Percentiles rank a stretch among this genome's conserved stretches.
Evolutionary conservation across 2,329 filamentous ascomycete species (phyloP).

Genomic region (Xylaria sp.): DNA sequence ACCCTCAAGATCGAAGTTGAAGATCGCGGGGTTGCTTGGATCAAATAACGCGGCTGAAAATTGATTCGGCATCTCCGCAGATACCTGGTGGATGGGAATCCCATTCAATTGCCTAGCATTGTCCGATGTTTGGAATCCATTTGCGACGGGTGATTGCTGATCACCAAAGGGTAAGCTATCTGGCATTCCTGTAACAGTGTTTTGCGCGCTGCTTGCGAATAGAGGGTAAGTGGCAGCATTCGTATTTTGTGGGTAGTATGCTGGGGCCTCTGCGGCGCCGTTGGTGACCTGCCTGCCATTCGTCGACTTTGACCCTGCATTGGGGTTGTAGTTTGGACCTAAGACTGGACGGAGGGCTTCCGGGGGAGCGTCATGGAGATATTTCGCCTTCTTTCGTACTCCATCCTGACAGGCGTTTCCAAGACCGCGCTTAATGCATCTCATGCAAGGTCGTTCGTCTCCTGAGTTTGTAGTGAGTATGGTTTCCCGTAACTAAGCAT

Average conservation of each 20-base stretch:
- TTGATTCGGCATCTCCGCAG: conserved; percentile 56
- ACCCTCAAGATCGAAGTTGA: conserved; percentile 95
- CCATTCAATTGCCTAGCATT: conserved; percentile 59
- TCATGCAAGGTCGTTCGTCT: conserved; percentile 91
- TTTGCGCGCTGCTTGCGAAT: conserved; percentile 58
- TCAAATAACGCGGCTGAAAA: conserved; percentile 78
- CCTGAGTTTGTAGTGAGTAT: conserved; percentile 62
- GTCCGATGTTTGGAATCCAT: conserved; percentile 70
- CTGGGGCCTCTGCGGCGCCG: conserved; percentile 57
- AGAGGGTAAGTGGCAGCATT: conserved; percentile 60
- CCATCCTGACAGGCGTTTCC: conserved; percentile 94
- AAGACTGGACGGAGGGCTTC: conserved; percentile 90
- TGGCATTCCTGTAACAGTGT: conserved; percentile 57
- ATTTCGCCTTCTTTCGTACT: conserved; percentile 98
- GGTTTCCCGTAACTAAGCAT: too few species aligned
- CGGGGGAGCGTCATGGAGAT: conserved; percentile 93
- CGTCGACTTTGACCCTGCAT: conserved; percentile 57
- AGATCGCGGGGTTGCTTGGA: conserved; percentile 88
- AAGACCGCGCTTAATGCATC: conserved; percentile 93
- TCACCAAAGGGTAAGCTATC: conserved; percentile 66
- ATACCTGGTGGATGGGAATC: conserved; percentile 61
- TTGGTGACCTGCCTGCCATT: conserved; percentile 61
- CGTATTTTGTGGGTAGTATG: conserved; percentile 60
- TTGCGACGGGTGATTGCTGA: conserved; percentile 78
- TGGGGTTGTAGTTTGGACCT: conserved; percentile 74